Evolutionary conservation across 2,329 filamentous ascomycete genomes (phyloP), one percentile per base, ranked within the genome.

Genomic region (Pleomassaria siparia): DNA sequence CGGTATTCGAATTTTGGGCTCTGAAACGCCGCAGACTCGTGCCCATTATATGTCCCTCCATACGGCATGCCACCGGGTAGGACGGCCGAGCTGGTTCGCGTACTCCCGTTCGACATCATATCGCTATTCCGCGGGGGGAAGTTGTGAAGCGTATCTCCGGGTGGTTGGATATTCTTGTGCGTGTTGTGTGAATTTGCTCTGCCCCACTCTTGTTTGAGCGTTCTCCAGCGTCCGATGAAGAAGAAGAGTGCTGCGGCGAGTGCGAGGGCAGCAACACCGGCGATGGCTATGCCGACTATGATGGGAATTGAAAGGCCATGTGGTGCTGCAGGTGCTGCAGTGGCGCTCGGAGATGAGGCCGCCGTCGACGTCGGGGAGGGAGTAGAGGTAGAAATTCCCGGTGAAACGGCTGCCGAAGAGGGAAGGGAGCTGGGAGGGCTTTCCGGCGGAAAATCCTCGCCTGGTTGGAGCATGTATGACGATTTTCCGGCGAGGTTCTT

Each of bases 271-370:
- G 42, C 44, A 16, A 50, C 42, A 2, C 79, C 84, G 39, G 82
- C 83, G 40, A 82, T 74, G 74, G 80, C 86, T 70, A 87, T 72
- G 15, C 71, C 71, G 1, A 59, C 67, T 28, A 72, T 71, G 1
- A 68, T 65, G n/a, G 66, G 69, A 13, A 47, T 48, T 11, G 63
- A 59, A 9, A 73, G 53, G 6, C 6, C 16, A 32, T 28, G 13
- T 12, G 37, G 18, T 2, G 43, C 9, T 7, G 20, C 10, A 11
- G 40, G n/a, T 22, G 51, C 24, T 28, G 32, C 16, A 9, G 40
- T 1, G 10, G 25, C 21, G 12, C 15, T 20, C 3, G 41, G 16
- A 25, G 28, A n/a, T 22, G 41, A 36, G 18, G 30, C 13, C 15
- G 30, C 10, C 3, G 41, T 24, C 9, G 40, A 4, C 16, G 40